phyloP scores from a whole-genome alignment of 306 rosid genomes.

The Dryas octopetala region DNA sequence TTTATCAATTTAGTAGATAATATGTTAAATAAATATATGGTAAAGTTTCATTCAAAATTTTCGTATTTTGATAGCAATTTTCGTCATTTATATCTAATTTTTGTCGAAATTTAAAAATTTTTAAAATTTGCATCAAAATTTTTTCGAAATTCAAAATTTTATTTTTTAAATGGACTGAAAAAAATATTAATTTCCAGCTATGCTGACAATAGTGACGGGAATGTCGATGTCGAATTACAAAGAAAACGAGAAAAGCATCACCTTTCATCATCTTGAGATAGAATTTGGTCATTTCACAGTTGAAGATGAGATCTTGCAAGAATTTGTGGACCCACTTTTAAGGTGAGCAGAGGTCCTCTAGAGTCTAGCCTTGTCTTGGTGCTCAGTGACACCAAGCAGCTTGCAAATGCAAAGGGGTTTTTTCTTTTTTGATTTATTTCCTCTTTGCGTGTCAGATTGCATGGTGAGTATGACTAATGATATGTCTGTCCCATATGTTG shows the following conservation, averaged over 20 bases:
- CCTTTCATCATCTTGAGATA: neutral
- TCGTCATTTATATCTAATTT: too few relatives aligned
- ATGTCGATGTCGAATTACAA: conserved; percentile 3
- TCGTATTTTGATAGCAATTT: too few relatives aligned
- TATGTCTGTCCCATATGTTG: conserved; percentile 9
- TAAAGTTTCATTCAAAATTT: too few relatives aligned
- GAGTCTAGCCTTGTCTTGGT: neutral
- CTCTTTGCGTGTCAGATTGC: conserved; percentile 12
- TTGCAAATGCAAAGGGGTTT: neutral
- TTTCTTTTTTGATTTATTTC: neutral
- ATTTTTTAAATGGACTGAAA: too few relatives aligned
- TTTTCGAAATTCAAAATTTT: too few relatives aligned
- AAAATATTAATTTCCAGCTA: neutral
- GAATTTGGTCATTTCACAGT: neutral
- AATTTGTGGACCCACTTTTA: conserved; percentile 4
- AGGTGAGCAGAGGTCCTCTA: neutral
- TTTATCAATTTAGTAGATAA: too few relatives aligned
- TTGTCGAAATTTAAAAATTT: too few relatives aligned
- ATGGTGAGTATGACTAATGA: conserved; percentile 21
- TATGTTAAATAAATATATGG: too few relatives aligned
- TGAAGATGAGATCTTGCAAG: conserved; percentile 9
- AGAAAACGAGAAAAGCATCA: neutral
- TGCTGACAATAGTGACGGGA: neutral
- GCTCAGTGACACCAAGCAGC: neutral
- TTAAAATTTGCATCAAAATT: too few relatives aligned